Evolutionary conservation across 164 flowering plant species (phyloP), one percentile per base, ranked within the genome.

Genomic region (Brasenia schreberi): DNA sequence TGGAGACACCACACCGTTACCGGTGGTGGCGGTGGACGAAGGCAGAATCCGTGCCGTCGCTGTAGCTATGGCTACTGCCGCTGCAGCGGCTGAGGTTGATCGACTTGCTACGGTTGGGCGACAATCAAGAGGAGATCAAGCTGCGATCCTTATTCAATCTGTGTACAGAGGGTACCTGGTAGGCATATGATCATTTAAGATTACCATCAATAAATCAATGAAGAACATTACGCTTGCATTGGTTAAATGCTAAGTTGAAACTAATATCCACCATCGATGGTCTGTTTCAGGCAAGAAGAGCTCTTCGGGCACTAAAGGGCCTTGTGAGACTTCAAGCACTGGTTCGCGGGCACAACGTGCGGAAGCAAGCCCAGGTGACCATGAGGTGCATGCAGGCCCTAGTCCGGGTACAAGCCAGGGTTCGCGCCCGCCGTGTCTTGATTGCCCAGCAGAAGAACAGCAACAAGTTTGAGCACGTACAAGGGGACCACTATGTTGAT

Each of bases 361-460:
- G 99, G 0, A 94, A 91, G 73, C 99, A 94, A 73, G 97, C 99
- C 1, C 96, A 91, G 53, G 85, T 88, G 92, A 94, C 97, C 11
- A 94, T 94, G 99, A 81, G 95, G 56, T 94, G 97, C 79, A 94
- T 89, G 99, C 97, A 91, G 67, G 95, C 99, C 2, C 72, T 91
- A 6, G 96, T 89, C 0, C 87, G 97, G 0, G 97, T 91, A 42
- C 99, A 94, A 69, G 92, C 86, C 11, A 75, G 96, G 74, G 97
- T 91, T 0, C 74, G 90, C 7, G 95, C 97, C 0, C 77, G 87
- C 3, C 77, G 98, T 18, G 83, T 94, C 33, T 85, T 83, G 12
- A 27, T 85, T 60, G 69, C 79, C 61, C 84, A 83, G 16, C 82
- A 85, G 14, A 85, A 80, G 74, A 67, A 73, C 7, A 71, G 16